These are phyloP conservation scores for Trichoderma erinaceum DNA, from an alignment of 495 filamentous ascomycete species.

Conservation along the genomic window DNA sequence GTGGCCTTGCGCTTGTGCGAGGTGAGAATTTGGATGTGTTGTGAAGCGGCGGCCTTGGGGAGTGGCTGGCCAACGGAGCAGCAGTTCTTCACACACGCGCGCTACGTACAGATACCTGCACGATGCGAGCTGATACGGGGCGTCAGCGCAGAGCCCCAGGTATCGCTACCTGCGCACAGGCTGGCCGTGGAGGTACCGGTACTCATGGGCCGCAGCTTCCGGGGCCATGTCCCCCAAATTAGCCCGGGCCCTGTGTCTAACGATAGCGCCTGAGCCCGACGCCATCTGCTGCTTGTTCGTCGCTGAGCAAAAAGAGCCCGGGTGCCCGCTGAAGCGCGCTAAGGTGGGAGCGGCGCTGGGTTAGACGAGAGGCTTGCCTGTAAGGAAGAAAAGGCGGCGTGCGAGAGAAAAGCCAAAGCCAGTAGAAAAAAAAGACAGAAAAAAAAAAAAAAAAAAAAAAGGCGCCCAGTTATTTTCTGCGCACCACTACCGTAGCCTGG, in stretches of 20 bases:
- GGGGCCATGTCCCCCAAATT: constrained; percentile 11
- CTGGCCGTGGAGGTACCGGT: neutral
- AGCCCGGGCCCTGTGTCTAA: neutral
- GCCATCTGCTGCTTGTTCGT: neutral
- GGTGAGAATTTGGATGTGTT: too few relatives aligned
- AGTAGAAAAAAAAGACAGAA: neutral
- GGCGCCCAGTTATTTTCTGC: neutral
- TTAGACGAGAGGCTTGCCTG: too few relatives aligned
- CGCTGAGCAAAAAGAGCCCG: constrained; percentile 1
- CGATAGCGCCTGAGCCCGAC: constrained; percentile 1
- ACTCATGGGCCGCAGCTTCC: constrained; percentile 11
- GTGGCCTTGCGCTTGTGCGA: too few relatives aligned
- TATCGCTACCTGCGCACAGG: neutral
- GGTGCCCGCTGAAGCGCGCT: constrained; percentile 9
- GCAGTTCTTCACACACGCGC: too few relatives aligned
- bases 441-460: neutral
- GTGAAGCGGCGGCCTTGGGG: neutral
- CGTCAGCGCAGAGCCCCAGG: neutral
- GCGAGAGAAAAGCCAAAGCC: neutral
- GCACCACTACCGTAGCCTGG: too few relatives aligned
- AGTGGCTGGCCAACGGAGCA: neutral
- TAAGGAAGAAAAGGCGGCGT: too few relatives aligned
- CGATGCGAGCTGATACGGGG: too few relatives aligned
- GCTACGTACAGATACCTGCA: too few relatives aligned
- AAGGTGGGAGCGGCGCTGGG: neutral